Conservation (phyloP, 2,329 filamentous ascomycete genomes). For the Exophiala phaeomuriformis region DNA sequence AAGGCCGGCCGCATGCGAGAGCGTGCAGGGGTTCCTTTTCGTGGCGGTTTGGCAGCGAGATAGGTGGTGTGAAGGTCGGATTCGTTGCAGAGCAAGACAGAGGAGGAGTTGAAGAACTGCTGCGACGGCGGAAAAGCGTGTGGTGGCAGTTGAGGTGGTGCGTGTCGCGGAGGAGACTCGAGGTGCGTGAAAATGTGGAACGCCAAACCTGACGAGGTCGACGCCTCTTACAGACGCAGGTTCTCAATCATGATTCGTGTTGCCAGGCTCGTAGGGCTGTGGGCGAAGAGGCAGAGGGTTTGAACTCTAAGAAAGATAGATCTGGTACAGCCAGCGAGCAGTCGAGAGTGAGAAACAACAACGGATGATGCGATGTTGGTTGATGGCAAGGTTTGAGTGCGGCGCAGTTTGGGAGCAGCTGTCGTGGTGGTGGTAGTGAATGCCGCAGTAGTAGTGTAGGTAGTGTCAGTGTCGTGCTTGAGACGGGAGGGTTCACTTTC, state of each 20-base stretch:
- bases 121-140: neutral
- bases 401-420: slow-evolving; percentile 2
- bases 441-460: slow-evolving; percentile 3
- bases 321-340: slow-evolving; percentile 1
- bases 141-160: neutral
- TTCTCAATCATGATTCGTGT: slow-evolving; percentile 1
- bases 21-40: neutral
- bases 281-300: neutral
- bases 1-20: slow-evolving; percentile 18
- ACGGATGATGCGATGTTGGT: slow-evolving; percentile 4
- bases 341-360: slow-evolving; percentile 1
- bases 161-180: slow-evolving; percentile 9
- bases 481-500: neutral
- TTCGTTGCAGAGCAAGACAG: neutral
- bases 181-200: slow-evolving; percentile 19
- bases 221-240: slow-evolving; percentile 11
- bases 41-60: neutral
- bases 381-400: slow-evolving; percentile 11
- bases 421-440: too few relatives aligned
- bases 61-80: neutral
- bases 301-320: slow-evolving; percentile 6
- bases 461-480: neutral
- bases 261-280: neutral
- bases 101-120: neutral
- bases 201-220: slow-evolving; percentile 12